A percentile compares a stretch with the other conserved stretches of the same genome.
Evolutionary conservation across 1,139 yeast genomes (phyloP).

Genomic region (Protomyces arabidopsidicola): DNA sequence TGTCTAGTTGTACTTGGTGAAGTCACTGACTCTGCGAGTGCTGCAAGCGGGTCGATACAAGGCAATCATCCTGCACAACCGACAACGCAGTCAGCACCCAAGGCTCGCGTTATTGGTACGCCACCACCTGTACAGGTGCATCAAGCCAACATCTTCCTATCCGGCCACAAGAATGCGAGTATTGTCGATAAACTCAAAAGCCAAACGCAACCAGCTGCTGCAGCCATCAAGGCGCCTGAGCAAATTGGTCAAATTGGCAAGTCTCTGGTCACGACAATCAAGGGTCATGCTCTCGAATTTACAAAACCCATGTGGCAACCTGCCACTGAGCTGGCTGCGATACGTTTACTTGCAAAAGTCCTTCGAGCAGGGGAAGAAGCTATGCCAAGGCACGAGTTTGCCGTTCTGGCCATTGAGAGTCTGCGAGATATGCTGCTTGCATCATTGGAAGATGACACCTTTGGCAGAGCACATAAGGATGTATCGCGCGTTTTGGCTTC

Average conservation of each 20-base stretch:
- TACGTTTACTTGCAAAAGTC: background rate
- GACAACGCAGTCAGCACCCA: background rate
- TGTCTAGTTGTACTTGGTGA: constrained; percentile 1
- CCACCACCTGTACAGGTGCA: constrained; percentile 8
- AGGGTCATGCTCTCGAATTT: background rate
- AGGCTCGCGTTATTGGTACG: background rate
- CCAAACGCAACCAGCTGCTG: constrained; percentile 1
- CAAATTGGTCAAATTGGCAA: background rate
- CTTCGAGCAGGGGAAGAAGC: background rate
- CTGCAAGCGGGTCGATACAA: background rate
- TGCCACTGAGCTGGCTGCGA: background rate
- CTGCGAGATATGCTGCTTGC: constrained; percentile 1
- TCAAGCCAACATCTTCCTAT: constrained; percentile 22
- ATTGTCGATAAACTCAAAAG: constrained; percentile 12
- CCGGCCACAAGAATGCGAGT: background rate
- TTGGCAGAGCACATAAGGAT: constrained; percentile 17
- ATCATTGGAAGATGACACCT: constrained; percentile 15
- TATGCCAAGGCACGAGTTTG: background rate
- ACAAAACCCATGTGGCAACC: background rate
- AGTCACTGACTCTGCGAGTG: background rate
- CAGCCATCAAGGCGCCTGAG: background rate
- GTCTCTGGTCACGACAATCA: background rate
- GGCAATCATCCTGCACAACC: background rate
- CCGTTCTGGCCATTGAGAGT: background rate
- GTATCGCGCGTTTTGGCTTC: constrained; percentile 7